Percentiles rank a stretch among this genome's conserved stretches.
These are phyloP conservation scores for Kickxella alabastrina DNA, from an alignment of 192 early-diverging fungal species.

Conservation along the genomic window DNA sequence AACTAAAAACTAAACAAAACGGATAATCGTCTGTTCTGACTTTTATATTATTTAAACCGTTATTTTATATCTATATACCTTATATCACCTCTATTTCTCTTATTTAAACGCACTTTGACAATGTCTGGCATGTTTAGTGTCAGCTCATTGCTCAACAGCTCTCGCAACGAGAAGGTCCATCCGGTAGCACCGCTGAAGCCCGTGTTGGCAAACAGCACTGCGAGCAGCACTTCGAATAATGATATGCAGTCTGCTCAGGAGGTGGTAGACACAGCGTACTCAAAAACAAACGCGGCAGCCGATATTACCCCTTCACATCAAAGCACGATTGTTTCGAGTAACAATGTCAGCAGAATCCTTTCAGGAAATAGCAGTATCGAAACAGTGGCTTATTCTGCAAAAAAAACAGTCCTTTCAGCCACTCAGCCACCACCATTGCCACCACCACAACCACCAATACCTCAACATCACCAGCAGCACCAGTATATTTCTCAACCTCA, in stretches of 20 bases:
- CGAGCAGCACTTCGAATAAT: too few relatives aligned
- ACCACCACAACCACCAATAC: not conserved
- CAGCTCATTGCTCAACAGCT: slow-evolving; percentile 35
- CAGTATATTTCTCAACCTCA: too few relatives aligned
- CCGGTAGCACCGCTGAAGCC: slow-evolving; percentile 1
- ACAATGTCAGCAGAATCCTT: slow-evolving; percentile 1
- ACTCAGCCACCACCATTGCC: not conserved
- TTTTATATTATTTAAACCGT: not conserved
- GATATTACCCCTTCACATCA: too few relatives aligned
- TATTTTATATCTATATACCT: not conserved
- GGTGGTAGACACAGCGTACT: too few relatives aligned
- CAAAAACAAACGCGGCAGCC: too few relatives aligned
- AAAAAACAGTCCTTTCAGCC: not conserved
- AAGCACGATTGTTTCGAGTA: too few relatives aligned
- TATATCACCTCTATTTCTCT: too few relatives aligned
- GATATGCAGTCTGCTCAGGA: too few relatives aligned
- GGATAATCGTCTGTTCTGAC: too few relatives aligned
- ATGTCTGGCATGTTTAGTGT: slow-evolving; percentile 25
- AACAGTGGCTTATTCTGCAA: not conserved
- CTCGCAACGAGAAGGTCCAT: not conserved
- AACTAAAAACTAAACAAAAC: too few relatives aligned
- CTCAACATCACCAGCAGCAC: slow-evolving; percentile 5
- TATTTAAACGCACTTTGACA: too few relatives aligned
- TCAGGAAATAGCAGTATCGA: not conserved
- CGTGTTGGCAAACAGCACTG: too few relatives aligned